Percentiles rank a stretch among this genome's conserved stretches.
phyloP scores from a whole-genome alignment of 352 stramenopile genomes.

The Globisporangium spiculum region DNA sequence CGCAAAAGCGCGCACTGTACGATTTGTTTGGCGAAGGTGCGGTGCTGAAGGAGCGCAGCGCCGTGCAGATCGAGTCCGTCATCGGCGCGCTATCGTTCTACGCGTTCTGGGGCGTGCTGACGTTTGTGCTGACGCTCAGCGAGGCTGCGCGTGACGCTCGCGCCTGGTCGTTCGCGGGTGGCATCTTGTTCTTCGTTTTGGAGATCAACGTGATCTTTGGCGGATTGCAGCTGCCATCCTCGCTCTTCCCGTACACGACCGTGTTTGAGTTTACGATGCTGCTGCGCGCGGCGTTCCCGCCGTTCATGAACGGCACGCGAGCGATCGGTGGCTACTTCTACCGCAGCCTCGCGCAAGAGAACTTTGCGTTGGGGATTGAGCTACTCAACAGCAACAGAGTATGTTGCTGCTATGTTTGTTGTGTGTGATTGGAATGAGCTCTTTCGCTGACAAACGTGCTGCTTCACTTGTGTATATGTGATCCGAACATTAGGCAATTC shows the following conservation, averaged over 20 bases:
- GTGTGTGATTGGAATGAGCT: neutral
- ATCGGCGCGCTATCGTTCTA: slow-evolving; percentile 95
- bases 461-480: neutral
- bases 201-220: slow-evolving; percentile 92
- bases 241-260: slow-evolving; percentile 78
- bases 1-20: slow-evolving; percentile 93
- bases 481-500: slow-evolving; percentile 43
- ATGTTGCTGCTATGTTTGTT: neutral
- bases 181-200: slow-evolving; percentile 92
- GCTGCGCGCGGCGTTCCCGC: slow-evolving; percentile 92
- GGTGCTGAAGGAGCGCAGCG: slow-evolving; percentile 87
- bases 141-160: slow-evolving; percentile 85
- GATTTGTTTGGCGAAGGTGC: slow-evolving; percentile 93
- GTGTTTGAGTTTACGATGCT: slow-evolving; percentile 92
- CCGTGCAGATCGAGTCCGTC: slow-evolving; percentile 88
- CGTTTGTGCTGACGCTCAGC: slow-evolving; percentile 94
- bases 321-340: slow-evolving; percentile 93
- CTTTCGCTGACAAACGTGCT: neutral
- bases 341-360: slow-evolving; percentile 62
- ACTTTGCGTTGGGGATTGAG: slow-evolving; percentile 71
- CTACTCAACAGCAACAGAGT: slow-evolving; percentile 83
- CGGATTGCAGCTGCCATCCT: slow-evolving; percentile 43
- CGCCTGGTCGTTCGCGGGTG: slow-evolving; percentile 92
- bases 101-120: slow-evolving; percentile 93
- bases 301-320: slow-evolving; percentile 96